Evolutionary conservation across 495 filamentous ascomycete species (phyloP), one percentile per base, ranked within the genome.

Genomic region (Massariosphaeria phaeospora): DNA sequence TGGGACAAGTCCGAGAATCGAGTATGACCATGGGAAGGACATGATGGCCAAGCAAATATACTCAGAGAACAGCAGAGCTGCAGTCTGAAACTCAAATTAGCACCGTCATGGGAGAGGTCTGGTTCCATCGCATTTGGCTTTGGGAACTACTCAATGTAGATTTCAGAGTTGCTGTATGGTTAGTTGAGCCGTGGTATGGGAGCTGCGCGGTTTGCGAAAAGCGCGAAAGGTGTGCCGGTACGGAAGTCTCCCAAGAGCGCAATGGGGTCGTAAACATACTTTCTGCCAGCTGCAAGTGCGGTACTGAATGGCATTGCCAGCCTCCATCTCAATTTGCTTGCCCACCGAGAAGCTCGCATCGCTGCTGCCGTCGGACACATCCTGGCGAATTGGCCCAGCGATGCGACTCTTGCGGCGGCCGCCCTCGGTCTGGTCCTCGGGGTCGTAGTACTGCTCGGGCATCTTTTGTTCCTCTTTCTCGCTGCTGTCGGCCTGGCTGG

Each of bases 21-120:
- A 88, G 71, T 95, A 95, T 0, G 88, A 91, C 75, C 84, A 93
- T 1, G 89, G 89, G 65, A 94, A 94, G 18, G 86, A 91, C 89
- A 95, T 95, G 63, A 94, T 95, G 31, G 89, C 88, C 74, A 95
- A 69, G 70, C 88, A 94, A 45, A 95, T 95, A 62, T 95, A 95
- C 70, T 95, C 89, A 8, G 86, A 88, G 70, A 95, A 93, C 45
- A 95, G 80, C 57, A 94, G 68, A 10, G 85, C 88, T 3, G 88
- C 87, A 44, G 88, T 94, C 85, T 90, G 40, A 18, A 1, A 3
- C 11, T 15, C 10, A 17, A 20, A 38, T 39, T n/a, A 48, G 27
- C 34, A 23, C 34, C 17, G 44, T 44, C 43, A 39, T n/a, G 18
- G 39, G 18, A 49, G 27, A 49, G n/a, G n/a, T n/a, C n/a, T n/a